phyloP scores from a whole-genome alignment of 805 yeast species.

The Metschnikowia lachancei region DNA sequence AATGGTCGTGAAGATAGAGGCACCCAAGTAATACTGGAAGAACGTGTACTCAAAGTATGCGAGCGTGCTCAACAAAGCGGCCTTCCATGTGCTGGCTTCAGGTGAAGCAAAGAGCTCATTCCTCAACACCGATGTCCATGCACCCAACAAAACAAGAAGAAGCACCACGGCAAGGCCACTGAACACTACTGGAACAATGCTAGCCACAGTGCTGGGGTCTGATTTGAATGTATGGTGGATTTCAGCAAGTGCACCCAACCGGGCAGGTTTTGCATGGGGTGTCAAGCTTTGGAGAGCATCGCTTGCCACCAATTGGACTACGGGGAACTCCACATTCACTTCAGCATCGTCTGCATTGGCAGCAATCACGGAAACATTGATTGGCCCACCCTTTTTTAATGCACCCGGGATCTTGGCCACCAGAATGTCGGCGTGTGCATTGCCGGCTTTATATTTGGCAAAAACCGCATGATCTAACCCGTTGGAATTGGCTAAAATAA shows the following conservation, averaged over 20 bases:
- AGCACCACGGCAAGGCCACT: constrained; percentile 43
- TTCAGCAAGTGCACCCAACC: constrained; percentile 54
- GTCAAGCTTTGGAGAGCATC: constrained; percentile 26
- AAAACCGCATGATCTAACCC: constrained; percentile 34
- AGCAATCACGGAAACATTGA: constrained; percentile 31
- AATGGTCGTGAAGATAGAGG: constrained; percentile 60
- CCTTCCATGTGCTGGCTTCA: constrained; percentile 29
- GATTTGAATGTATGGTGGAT: constrained; percentile 60
- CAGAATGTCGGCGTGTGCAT: constrained; percentile 26
- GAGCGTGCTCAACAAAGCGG: constrained; percentile 48
- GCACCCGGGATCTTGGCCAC: constrained; percentile 33
- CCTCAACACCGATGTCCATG: constrained; percentile 38
- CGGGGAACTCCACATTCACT: constrained; percentile 22
- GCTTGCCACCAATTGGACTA: constrained; percentile 32
- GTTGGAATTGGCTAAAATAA: constrained; percentile 28
- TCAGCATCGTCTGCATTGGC: constrained; percentile 24
- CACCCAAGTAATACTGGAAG: constrained; percentile 54
- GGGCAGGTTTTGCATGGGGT: constrained; percentile 26
- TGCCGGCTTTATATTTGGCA: constrained; percentile 27
- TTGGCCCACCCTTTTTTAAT: constrained; percentile 32
- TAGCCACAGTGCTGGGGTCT: constrained; percentile 52
- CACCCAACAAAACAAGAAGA: constrained; percentile 40
- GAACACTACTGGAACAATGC: constrained; percentile 52
- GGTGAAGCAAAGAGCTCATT: constrained; percentile 27
- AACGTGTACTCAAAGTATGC: constrained; percentile 53